Base-by-base conservation (phyloP, 108 stramenopile species). In the Pseudonitzschia multiseries region DNA sequence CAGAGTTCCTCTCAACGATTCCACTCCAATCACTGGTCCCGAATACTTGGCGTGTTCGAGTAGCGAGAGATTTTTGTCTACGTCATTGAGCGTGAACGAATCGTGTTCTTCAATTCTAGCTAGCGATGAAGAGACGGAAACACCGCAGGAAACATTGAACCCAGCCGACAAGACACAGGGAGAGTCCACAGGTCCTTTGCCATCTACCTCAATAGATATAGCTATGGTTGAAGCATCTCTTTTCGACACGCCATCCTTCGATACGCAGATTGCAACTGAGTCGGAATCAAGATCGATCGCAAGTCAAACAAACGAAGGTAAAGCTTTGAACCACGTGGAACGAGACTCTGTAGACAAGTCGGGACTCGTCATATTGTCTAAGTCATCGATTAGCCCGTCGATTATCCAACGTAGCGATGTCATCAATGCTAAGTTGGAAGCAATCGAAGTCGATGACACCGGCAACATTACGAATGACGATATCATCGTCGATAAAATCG, bases 21-120 rank as follows among this genome's bases (percentile, higher is more conserved):
- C 14, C 5, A 14, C 12, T 59, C 57, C 29, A 9, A 28, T 14
- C 24, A 31, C n/a, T 4, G 9, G 10, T 59, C 57, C 57, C 5
- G n/a, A 14, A 22, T 26, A 31, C 21, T 22, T 59, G 5, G 13
- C 26, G 15, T 22, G 20, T 9, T 59, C 57, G 6, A 59, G 20
- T 59, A 6, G 22, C 15, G 4, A 5, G 24, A 24, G 27, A 27
- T 31, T 59, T 59, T 24, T 27, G 29, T 59, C 57, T 27, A 2
- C 26, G 29, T 59, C 57, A 22, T 26, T 59, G 57, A 59, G 29
- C 17, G n/a, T 59, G 57, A 22, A 59, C 26, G 57, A 48, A 48
- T 48, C 18, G 24, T 24, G 22, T 22, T 59, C 14, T 31, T 31
- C 57, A 22, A 59, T 59, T n/a, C 5, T 59, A 14, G 29, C 29